Percentiles rank a stretch among this genome's conserved stretches.
Conservation (phyloP, 2,329 filamentous ascomycete genomes). For the Trichoderma koningiopsis region DNA sequence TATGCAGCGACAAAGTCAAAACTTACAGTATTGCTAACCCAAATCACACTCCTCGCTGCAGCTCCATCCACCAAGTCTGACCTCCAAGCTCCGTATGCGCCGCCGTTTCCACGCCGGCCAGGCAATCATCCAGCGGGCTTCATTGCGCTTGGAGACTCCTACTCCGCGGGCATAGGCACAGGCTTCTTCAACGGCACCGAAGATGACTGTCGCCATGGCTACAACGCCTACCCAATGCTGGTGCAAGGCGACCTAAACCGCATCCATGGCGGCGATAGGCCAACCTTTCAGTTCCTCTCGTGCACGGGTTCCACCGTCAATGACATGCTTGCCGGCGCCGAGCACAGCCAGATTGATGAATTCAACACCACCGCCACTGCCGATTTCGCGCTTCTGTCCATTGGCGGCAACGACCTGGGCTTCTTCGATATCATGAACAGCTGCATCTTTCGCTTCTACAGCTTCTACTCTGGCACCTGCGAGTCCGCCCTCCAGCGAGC, state of each 20-base stretch:
- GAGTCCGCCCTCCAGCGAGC: constrained; percentile 43
- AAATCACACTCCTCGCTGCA: background rate
- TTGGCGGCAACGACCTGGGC: constrained; percentile 53
- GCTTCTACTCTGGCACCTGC: constrained; percentile 51
- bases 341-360: constrained; percentile 45
- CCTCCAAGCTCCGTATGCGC: constrained; percentile 4
- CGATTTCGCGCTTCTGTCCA: constrained; percentile 50
- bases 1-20: background rate
- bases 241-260: constrained; percentile 42
- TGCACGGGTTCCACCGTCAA: constrained; percentile 49
- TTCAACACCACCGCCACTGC: constrained; percentile 43
- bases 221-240: constrained; percentile 46
- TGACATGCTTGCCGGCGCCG: constrained; percentile 43
- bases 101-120: constrained; percentile 24
- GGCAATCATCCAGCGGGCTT: constrained; percentile 38
- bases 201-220: constrained; percentile 46
- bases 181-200: constrained; percentile 42
- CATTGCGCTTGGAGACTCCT: constrained; percentile 50
- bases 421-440: constrained; percentile 55
- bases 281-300: constrained; percentile 48
- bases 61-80: constrained; percentile 12
- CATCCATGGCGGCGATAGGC: constrained; percentile 8
- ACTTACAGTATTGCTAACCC: background rate
- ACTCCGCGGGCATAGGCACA: constrained; percentile 53
- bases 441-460: constrained; percentile 54